A percentile compares a stretch with the other conserved stretches of the same genome.
These are phyloP conservation scores for Carex cristatella DNA, from an alignment of 176 grass and related monocot species.

Conservation along the genomic window DNA sequence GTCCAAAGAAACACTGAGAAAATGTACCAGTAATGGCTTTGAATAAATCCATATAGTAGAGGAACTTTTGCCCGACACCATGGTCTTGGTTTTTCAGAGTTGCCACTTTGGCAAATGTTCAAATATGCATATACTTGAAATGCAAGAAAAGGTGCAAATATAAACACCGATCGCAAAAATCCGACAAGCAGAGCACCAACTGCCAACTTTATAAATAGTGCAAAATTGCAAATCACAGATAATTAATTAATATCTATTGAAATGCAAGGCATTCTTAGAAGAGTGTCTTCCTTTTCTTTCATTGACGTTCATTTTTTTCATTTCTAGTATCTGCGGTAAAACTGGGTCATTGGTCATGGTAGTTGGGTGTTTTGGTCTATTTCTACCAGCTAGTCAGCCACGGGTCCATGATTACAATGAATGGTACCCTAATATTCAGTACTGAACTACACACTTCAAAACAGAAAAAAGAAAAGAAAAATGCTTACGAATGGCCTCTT, in stretches of 20 bases:
- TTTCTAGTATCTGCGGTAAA: not conserved
- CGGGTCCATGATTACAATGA: not conserved
- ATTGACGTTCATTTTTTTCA: not conserved
- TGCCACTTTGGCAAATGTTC: conserved; percentile 56
- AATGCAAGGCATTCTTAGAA: not conserved
- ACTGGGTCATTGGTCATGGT: not conserved
- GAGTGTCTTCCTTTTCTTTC: not conserved
- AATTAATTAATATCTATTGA: not conserved
- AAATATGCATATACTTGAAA: conserved; percentile 93
- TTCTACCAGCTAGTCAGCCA: not conserved
- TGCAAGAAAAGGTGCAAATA: conserved; percentile 72
- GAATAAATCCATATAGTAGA: conserved; percentile 80
- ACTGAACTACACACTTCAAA: not conserved
- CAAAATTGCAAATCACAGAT: not conserved
- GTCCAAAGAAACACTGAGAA: not conserved
- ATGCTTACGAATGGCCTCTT: conserved; percentile 52
- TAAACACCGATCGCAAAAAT: conserved; percentile 41
- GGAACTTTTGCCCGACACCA: conserved; percentile 80
- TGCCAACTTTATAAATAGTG: conserved; percentile 46
- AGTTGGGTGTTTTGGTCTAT: not conserved
- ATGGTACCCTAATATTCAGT: not conserved
- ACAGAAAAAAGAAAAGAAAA: conserved; percentile 9
- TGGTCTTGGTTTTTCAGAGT: conserved; percentile 43
- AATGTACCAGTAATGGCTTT: conserved; percentile 88
- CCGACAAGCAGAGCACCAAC: conserved; percentile 39